A percentile compares a stretch with the other conserved stretches of the same genome.
phyloP scores from a whole-genome alignment of 768 basidiomycete genomes.

The Hypsizygus marmoreus region DNA sequence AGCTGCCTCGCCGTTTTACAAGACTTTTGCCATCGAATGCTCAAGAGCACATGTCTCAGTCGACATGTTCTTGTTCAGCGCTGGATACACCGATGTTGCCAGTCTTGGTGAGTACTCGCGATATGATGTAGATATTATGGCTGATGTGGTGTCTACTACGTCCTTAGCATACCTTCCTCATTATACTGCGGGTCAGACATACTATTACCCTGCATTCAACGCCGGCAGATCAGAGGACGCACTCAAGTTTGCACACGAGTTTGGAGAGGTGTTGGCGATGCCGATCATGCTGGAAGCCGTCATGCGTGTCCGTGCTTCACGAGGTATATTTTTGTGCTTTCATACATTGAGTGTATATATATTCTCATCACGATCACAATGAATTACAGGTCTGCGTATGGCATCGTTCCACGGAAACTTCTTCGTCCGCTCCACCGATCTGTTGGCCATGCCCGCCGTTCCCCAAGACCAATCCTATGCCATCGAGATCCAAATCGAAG shows the following conservation, averaged over 20 bases:
- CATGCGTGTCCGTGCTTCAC: constrained; percentile 96
- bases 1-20: constrained; percentile 95
- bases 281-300: constrained; percentile 97
- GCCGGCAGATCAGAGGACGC: constrained; percentile 94
- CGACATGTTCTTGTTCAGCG: constrained; percentile 98
- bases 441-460: constrained; percentile 95
- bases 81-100: constrained; percentile 93
- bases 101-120: constrained; percentile 64
- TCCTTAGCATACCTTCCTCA: constrained; percentile 85
- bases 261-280: constrained; percentile 89
- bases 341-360: not conserved
- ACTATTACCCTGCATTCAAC: constrained; percentile 98
- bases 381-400: constrained; percentile 84
- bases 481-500: constrained; percentile 95
- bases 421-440: constrained; percentile 96
- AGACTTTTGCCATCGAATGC: constrained; percentile 98
- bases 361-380: constrained; percentile 5
- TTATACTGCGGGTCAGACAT: constrained; percentile 97
- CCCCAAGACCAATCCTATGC: constrained; percentile 95
- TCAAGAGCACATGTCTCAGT: constrained; percentile 96
- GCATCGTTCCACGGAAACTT: constrained; percentile 99
- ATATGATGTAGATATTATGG: too few species aligned
- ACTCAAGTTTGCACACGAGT: constrained; percentile 97
- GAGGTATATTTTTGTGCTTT: constrained; percentile 52
- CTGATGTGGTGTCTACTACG: not conserved